phyloP scores from a whole-genome alignment of 805 yeast genomes.

The Pichia ethanolica region DNA sequence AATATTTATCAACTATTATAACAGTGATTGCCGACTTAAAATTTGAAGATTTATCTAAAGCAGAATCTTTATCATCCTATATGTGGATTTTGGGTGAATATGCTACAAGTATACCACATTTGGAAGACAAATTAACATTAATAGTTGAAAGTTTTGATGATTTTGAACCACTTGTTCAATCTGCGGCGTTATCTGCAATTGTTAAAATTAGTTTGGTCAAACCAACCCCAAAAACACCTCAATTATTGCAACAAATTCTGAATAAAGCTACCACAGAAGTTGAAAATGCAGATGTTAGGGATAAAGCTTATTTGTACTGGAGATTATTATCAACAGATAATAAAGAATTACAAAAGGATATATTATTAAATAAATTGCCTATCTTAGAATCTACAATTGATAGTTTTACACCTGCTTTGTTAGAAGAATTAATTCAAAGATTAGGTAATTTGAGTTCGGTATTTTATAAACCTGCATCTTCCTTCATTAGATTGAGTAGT shows the following conservation, averaged over 20 bases:
- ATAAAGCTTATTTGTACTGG: slow-evolving; percentile 76
- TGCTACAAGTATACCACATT: slow-evolving; percentile 49
- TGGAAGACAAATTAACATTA: slow-evolving; percentile 38
- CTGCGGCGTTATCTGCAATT: slow-evolving; percentile 49
- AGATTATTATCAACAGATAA: slow-evolving; percentile 51
- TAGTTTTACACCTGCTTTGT: slow-evolving; percentile 56
- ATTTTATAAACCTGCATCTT: slow-evolving; percentile 72
- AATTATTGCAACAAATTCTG: slow-evolving; percentile 48
- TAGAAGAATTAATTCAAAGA: slow-evolving; percentile 65
- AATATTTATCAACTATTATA: slow-evolving; percentile 42
- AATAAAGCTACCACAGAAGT: slow-evolving; percentile 57
- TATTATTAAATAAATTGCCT: slow-evolving; percentile 60
- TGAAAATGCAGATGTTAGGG: slow-evolving; percentile 72
- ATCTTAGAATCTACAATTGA: slow-evolving; percentile 67
- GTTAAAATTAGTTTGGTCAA: slow-evolving; percentile 44
- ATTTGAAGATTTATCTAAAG: slow-evolving; percentile 38
- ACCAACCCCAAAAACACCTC: slow-evolving; percentile 30
- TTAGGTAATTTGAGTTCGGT: slow-evolving; percentile 83
- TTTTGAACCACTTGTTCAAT: slow-evolving; percentile 54
- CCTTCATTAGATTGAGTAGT: slow-evolving; percentile 35
- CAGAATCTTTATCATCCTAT: slow-evolving; percentile 50
- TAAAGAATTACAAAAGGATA: slow-evolving; percentile 37
- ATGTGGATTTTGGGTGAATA: slow-evolving; percentile 71
- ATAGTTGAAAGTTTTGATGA: slow-evolving; percentile 49
- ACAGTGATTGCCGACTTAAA: slow-evolving; percentile 44